Percentiles rank a stretch among this genome's conserved stretches.
Evolutionary conservation across 192 early-diverging fungal genomes (phyloP).

Genomic region (Linnemannia hyalina): DNA sequence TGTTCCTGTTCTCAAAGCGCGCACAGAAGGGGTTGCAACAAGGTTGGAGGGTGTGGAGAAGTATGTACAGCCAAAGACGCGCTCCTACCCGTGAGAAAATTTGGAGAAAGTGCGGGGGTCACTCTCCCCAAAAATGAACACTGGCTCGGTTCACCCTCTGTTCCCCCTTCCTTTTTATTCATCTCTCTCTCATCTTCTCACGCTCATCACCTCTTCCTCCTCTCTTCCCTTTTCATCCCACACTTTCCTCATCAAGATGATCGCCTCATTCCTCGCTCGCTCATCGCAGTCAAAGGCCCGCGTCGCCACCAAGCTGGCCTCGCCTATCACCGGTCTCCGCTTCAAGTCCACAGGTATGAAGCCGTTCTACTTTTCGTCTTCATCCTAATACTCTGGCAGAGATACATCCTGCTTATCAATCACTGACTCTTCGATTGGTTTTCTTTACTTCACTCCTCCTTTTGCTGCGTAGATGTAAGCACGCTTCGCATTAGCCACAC

Average conservation of each 20-base stretch:
- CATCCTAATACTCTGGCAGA: background rate
- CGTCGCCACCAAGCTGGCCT: conserved; percentile 18
- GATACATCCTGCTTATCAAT: background rate
- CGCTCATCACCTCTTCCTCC: background rate
- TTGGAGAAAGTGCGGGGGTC: background rate
- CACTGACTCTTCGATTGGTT: background rate
- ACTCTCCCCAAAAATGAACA: background rate
- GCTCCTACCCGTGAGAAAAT: background rate
- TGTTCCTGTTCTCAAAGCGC: too few species aligned
- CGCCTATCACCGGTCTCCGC: conserved; percentile 34
- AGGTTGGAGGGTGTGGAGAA: background rate
- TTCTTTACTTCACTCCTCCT: conserved; percentile 3
- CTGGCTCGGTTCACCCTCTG: background rate
- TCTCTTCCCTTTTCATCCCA: background rate
- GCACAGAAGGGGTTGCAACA: background rate
- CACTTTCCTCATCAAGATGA: conserved; percentile 20
- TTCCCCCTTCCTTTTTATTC: background rate
- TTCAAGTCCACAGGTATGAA: conserved; percentile 55
- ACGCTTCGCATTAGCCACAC: background rate
- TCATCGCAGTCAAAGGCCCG: conserved; percentile 32
- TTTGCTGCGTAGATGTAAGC: conserved; percentile 13
- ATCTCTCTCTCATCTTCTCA: conserved; percentile 5
- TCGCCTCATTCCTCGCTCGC: conserved; percentile 55
- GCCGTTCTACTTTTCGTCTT: background rate
- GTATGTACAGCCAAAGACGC: background rate